Conservation (phyloP, 2,329 filamentous ascomycete genomes). For the Epichloe gansuensis region DNA sequence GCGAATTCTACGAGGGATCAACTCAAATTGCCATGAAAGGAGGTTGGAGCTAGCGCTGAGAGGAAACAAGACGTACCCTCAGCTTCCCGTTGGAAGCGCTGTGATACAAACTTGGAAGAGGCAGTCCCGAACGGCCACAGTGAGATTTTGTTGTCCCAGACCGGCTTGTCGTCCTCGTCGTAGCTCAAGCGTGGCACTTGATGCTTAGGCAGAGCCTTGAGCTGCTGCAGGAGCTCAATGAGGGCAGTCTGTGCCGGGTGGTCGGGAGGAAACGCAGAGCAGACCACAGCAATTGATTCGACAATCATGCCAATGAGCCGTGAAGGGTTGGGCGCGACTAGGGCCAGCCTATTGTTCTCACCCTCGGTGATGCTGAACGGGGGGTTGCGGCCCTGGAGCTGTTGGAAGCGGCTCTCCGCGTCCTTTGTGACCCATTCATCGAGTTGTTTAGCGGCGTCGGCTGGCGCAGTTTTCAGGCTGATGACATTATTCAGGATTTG, state of each 20-base stretch:
- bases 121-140: slow-evolving; percentile 6
- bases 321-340: slow-evolving; percentile 5
- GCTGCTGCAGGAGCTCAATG: slow-evolving; percentile 2
- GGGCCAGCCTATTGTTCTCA: not conserved
- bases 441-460: slow-evolving; percentile 2
- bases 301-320: slow-evolving; percentile 6
- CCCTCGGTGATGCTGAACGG: not conserved
- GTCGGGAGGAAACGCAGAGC: slow-evolving; percentile 5
- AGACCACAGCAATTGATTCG: slow-evolving; percentile 3
- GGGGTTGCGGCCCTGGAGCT: slow-evolving; percentile 1
- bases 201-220: slow-evolving; percentile 2
- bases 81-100: slow-evolving; percentile 4
- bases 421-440: slow-evolving; percentile 7
- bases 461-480: not conserved
- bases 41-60: too few relatives aligned
- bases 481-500: slow-evolving; percentile 4
- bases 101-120: not conserved
- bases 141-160: not conserved
- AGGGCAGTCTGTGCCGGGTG: slow-evolving; percentile 3
- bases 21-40: too few relatives aligned
- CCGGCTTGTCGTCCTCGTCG: not conserved
- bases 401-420: not conserved
- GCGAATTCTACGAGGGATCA: slow-evolving; percentile 3
- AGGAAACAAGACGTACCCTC: not conserved
- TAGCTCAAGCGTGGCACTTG: slow-evolving; percentile 3